Percentiles rank a stretch among this genome's conserved stretches.
Conservation (phyloP, 164 flowering plant genomes). For the Piper betle region DNA sequence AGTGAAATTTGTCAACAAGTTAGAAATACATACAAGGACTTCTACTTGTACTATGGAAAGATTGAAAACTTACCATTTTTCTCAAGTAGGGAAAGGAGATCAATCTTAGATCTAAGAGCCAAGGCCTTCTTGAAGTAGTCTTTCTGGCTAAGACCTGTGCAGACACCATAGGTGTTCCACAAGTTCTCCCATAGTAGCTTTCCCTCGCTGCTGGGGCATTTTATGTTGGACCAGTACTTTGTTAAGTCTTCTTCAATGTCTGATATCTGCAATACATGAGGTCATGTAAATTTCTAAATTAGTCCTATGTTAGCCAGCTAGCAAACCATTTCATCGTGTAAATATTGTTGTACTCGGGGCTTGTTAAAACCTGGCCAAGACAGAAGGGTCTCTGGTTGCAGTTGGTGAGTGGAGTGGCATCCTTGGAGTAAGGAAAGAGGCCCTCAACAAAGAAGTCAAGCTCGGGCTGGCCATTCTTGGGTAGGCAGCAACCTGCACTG, state of each 20-base stretch:
- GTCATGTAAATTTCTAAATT: too few relatives aligned
- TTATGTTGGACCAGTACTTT: conserved; percentile 9
- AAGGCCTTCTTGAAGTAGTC: conserved; percentile 9
- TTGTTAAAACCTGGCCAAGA: conserved; percentile 1
- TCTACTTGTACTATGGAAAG: neutral
- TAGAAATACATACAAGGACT: neutral
- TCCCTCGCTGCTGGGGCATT: conserved; percentile 10
- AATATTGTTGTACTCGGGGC: neutral
- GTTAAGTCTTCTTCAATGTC: conserved; percentile 5
- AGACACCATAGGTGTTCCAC: conserved; percentile 8
- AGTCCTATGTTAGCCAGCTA: too few relatives aligned
- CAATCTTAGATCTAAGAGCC: conserved; percentile 3
- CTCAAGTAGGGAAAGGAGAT: conserved; percentile 6
- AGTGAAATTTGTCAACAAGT: neutral
- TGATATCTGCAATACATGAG: neutral
- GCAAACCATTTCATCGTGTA: neutral
- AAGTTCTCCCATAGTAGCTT: conserved; percentile 3
- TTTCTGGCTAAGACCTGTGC: conserved; percentile 7
- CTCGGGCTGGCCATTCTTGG: conserved; percentile 2
- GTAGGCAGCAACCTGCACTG: conserved; percentile 7
- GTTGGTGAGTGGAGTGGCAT: neutral
- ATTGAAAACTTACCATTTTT: conserved; percentile 3
- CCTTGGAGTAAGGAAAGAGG: conserved; percentile 1
- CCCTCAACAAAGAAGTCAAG: conserved; percentile 5
- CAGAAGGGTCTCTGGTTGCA: neutral